Conservation (phyloP, 2,329 filamentous ascomycete genomes). For the Pyrenophora graminea region DNA sequence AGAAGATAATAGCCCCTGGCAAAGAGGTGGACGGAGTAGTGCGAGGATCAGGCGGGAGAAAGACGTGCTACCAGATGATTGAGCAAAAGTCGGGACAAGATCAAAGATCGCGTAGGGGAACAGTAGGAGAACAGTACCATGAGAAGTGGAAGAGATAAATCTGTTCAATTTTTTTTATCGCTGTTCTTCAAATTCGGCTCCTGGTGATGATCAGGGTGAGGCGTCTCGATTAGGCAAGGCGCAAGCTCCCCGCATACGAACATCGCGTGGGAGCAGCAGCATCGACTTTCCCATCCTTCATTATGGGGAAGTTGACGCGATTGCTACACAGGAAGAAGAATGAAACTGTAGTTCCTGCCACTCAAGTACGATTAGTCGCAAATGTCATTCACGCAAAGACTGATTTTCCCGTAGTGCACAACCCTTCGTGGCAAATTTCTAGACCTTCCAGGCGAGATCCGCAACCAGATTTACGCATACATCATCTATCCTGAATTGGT, state of each 20-base stretch:
- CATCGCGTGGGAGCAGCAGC: too few relatives aligned
- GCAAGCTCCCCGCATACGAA: neutral
- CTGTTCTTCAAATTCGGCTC: neutral
- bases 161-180: too few relatives aligned
- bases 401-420: slow-evolving; percentile 1
- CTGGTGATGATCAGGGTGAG: neutral
- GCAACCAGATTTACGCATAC: slow-evolving; percentile 26
- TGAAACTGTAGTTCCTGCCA: neutral
- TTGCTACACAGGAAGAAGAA: too few relatives aligned
- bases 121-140: neutral
- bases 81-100: neutral
- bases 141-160: neutral
- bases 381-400: neutral
- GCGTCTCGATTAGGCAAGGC: slow-evolving; percentile 5
- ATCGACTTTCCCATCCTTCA: too few relatives aligned
- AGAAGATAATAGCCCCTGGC: too few relatives aligned
- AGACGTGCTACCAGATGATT: neutral
- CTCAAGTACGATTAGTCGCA: too few relatives aligned
- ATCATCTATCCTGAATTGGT: slow-evolving; percentile 14
- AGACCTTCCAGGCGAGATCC: slow-evolving; percentile 29
- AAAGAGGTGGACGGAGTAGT: neutral
- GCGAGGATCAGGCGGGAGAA: neutral
- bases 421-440: slow-evolving; percentile 10
- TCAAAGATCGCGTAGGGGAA: neutral
- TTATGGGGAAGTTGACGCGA: too few relatives aligned